A percentile compares a stretch with the other conserved stretches of the same genome.
Evolutionary conservation across 257 asterid species (phyloP).

Genomic region (Solanum pinnatisectum): DNA sequence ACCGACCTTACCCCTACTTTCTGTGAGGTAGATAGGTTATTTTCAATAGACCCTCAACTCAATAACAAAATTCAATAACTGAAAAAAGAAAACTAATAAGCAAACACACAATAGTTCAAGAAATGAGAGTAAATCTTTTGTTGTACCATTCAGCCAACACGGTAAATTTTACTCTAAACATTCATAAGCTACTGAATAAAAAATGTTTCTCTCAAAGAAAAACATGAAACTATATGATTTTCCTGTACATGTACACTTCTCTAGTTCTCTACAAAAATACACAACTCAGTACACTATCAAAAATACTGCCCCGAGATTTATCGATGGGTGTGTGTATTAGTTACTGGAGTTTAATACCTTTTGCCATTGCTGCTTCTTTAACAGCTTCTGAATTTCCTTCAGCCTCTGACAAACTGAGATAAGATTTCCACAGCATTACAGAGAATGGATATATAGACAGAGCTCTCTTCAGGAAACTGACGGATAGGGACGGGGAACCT

Average conservation of each 20-base stretch:
- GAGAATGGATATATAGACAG: slow-evolving; percentile 33
- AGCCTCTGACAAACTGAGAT: slow-evolving; percentile 6
- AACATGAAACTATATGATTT: not conserved
- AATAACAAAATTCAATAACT: no score
- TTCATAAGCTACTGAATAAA: not conserved
- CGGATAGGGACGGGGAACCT: not conserved
- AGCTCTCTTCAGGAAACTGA: slow-evolving; percentile 28
- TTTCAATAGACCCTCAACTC: not conserved
- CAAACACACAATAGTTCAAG: not conserved
- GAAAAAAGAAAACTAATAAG: no score
- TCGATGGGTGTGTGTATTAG: not conserved
- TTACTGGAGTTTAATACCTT: slow-evolving; percentile 23
- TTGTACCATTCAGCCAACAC: not conserved
- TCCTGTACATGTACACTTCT: not conserved
- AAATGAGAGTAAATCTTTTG: not conserved
- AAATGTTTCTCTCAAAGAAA: not conserved
- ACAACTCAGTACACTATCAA: not conserved
- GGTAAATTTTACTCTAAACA: not conserved
- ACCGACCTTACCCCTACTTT: not conserved
- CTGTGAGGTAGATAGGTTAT: not conserved
- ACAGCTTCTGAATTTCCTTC: slow-evolving; percentile 6
- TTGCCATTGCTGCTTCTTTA: slow-evolving; percentile 22
- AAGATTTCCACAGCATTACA: slow-evolving; percentile 26
- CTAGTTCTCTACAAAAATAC: not conserved
- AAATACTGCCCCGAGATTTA: not conserved